These are phyloP conservation scores for Basipetospora sp. DNA, from an alignment of 2,329 filamentous ascomycete species.

Conservation along the genomic window DNA sequence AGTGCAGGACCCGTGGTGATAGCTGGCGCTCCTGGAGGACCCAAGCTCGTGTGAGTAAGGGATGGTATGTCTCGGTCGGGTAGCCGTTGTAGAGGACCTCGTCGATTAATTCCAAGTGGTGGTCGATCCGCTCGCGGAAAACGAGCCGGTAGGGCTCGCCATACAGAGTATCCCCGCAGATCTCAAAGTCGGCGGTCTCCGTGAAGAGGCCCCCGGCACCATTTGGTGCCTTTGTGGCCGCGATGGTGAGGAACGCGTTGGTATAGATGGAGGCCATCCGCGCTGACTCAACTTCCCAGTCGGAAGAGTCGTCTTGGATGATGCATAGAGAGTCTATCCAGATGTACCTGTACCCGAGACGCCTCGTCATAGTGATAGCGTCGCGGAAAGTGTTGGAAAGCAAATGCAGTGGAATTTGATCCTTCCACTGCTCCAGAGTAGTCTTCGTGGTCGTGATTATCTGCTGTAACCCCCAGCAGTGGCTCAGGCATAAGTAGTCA, in stretches of 20 bases:
- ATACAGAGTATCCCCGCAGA: neutral
- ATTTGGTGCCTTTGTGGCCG: neutral
- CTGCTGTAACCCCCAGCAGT: slow-evolving; percentile 3
- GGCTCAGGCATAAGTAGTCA: slow-evolving; percentile 6
- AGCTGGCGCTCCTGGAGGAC: slow-evolving; percentile 1
- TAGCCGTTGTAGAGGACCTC: neutral
- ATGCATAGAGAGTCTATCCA: slow-evolving; percentile 8
- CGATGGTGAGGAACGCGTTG: slow-evolving; percentile 1
- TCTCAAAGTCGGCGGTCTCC: neutral
- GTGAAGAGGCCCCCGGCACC: neutral
- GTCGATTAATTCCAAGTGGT: neutral
- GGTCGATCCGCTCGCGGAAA: neutral
- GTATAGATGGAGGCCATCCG: slow-evolving; percentile 1
- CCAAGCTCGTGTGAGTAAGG: slow-evolving; percentile 4
- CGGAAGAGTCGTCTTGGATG: neutral
- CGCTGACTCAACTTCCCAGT: neutral
- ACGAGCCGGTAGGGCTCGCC: neutral
- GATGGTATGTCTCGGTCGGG: neutral
- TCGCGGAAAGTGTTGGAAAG: neutral
- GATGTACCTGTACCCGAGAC: slow-evolving; percentile 5
- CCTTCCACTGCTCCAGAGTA: neutral
- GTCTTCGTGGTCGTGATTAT: neutral
- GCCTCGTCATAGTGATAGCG: neutral
- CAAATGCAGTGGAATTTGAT: neutral
- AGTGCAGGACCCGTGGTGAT: neutral